These are phyloP conservation scores for Blumeria graminis DNA, from an alignment of 2,329 filamentous ascomycete genomes.

Conservation along the genomic window DNA sequence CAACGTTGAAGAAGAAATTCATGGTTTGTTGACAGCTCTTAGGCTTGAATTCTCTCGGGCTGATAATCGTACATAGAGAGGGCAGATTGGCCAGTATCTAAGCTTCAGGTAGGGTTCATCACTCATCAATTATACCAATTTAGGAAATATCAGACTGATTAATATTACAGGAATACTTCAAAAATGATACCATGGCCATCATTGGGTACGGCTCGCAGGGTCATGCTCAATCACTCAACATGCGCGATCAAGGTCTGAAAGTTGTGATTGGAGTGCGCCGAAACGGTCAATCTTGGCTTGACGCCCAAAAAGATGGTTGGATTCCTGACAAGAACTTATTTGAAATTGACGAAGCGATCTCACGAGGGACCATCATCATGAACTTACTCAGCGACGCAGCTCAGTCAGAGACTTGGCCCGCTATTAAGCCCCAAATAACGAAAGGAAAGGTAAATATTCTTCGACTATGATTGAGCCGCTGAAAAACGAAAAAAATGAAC, in stretches of 20 bases:
- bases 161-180: slow-evolving; percentile 71
- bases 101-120: slow-evolving; percentile 56
- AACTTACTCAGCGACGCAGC: slow-evolving; percentile 96
- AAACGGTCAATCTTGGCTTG: slow-evolving; percentile 95
- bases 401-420: slow-evolving; percentile 95
- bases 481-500: slow-evolving; percentile 4
- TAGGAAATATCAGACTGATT: slow-evolving; percentile 6
- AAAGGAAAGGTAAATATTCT: slow-evolving; percentile 66
- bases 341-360: slow-evolving; percentile 90
- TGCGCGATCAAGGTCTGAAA: slow-evolving; percentile 97
- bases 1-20: slow-evolving; percentile 76
- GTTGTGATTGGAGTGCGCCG: slow-evolving; percentile 98
- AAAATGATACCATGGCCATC: slow-evolving; percentile 95
- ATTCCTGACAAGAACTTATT: slow-evolving; percentile 97
- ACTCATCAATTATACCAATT: slow-evolving; percentile 5
- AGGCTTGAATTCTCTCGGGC: slow-evolving; percentile 4
- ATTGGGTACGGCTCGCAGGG: slow-evolving; percentile 97
- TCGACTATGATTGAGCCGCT: background rate
- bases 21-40: slow-evolving; percentile 32
- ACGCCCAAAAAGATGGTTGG: slow-evolving; percentile 93
- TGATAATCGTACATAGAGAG: slow-evolving; percentile 39
- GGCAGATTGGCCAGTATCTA: slow-evolving; percentile 94
- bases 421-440: slow-evolving; percentile 91
- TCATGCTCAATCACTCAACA: slow-evolving; percentile 97
- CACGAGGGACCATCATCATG: slow-evolving; percentile 88